Base-by-base conservation (phyloP, 2,329 filamentous ascomycete genomes). In the Colletotrichum sp. region DNA sequence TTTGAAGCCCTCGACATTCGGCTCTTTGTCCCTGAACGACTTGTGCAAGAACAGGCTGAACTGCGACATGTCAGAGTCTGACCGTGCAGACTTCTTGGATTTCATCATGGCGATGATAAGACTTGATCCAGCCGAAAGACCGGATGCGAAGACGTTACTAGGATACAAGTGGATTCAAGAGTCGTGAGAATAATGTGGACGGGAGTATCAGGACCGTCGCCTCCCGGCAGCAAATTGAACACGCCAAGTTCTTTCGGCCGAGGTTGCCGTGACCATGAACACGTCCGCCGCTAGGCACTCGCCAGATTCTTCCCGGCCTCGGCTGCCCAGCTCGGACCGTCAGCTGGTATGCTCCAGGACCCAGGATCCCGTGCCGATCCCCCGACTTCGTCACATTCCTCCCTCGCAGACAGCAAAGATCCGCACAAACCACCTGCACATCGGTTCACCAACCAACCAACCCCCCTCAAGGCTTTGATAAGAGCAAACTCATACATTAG, bases 151-250 rank as follows among this genome's bases (percentile, higher is more conserved):
- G 43, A 52, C 43, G 2, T 52, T 52, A 2, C 43, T 52, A 6
- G n/a, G n/a, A 5, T n/a, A 52, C n/a, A 25, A 13, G n/a, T 52
- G n/a, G 43, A 25, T 52, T 8, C n/a, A 52, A 18, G 43, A 12
- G 10, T 1, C 43, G 0, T 52, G 43, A 52, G 3, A 22, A 13
- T 52, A 4, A 8, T 22, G 36, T 39, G 16, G 8, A 0, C n/a
- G 4, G 10, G 10, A 22, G 43, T 52, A 13, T 52, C n/a, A 52
- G 1, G 13, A 22, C 12, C 43, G n/a, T 0, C 43, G 43, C 0
- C 43, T 52, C n/a, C 43, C 12, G 3, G 13, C 0, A 0, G 22
- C 12, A 13, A 25, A 52, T 1, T 22, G 6, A 13, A 52, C 3
- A 48, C n/a, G 43, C 43, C 43, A 52, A 52, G 43, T 22, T 22